Conservation (phyloP, 225 moss, liverwort and hornwort species). For the Lunularia cruciata region DNA sequence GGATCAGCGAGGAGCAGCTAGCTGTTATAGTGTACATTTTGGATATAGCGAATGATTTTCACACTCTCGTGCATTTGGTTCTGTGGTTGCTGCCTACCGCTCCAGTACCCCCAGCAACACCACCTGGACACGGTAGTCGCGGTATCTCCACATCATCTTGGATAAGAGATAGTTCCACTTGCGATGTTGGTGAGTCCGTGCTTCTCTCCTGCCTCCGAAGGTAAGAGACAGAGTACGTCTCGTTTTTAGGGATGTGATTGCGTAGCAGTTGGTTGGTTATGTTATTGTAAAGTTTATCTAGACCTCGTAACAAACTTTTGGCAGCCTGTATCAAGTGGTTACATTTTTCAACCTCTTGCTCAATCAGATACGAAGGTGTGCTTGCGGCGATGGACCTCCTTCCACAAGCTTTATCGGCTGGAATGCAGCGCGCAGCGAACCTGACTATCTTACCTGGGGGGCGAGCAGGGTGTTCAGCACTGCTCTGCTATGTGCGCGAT, state of each 20-base stretch:
- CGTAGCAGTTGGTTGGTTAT: not conserved
- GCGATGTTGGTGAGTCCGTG: slow-evolving; percentile 75
- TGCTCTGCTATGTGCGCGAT: slow-evolving; percentile 78
- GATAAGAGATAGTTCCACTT: slow-evolving; percentile 63
- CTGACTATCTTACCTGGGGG: slow-evolving; percentile 85
- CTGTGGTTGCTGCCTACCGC: slow-evolving; percentile 89
- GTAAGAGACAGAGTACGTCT: too few species aligned
- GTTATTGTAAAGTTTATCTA: not conserved
- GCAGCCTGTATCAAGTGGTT: too few species aligned
- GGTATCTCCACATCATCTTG: slow-evolving; percentile 59
- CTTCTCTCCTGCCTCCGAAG: slow-evolving; percentile 85
- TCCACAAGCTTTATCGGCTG: slow-evolving; percentile 87
- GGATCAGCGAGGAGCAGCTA: slow-evolving; percentile 80
- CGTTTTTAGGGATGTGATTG: not conserved
- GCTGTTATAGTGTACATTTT: slow-evolving; percentile 68
- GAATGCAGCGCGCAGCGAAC: slow-evolving; percentile 88
- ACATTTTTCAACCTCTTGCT: not conserved
- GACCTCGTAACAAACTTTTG: too few species aligned
- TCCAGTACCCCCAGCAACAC: slow-evolving; percentile 52
- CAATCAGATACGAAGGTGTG: slow-evolving; percentile 72
- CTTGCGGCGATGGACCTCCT: slow-evolving; percentile 95
- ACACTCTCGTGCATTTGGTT: slow-evolving; percentile 68
- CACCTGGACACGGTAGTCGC: slow-evolving; percentile 67
- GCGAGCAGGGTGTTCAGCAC: slow-evolving; percentile 82
- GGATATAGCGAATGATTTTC: slow-evolving; percentile 80